Evolutionary conservation across 73 alveolate species (phyloP).

Genomic region (Blepharisma japonicum): DNA sequence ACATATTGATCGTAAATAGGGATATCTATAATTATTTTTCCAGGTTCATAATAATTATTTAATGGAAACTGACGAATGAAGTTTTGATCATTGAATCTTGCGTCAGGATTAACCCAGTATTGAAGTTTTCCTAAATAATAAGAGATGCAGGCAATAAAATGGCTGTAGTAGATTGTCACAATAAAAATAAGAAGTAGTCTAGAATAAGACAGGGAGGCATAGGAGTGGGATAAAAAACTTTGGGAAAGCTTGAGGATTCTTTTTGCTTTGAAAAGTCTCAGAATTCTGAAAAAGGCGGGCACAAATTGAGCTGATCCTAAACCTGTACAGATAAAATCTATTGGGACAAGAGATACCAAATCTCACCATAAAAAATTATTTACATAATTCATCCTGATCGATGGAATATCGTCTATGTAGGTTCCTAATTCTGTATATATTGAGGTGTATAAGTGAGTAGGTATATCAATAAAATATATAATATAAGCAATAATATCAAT

Average conservation of each 20-base stretch:
- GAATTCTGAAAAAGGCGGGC: conserved; percentile 16
- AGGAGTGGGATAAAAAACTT: conserved; percentile 35
- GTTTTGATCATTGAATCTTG: conserved; percentile 43
- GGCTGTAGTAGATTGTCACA: conserved; percentile 32
- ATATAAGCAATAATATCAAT: conserved; percentile 34
- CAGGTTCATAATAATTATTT: conserved; percentile 3
- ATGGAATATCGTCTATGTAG: background rate
- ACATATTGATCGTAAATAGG: conserved; percentile 36
- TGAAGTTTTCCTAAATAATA: conserved; percentile 40
- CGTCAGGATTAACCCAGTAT: conserved; percentile 1
- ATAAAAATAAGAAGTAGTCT: conserved; percentile 28
- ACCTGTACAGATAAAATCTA: conserved; percentile 40
- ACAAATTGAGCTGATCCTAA: conserved; percentile 25
- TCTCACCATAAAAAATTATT: conserved; percentile 35
- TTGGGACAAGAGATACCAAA: conserved; percentile 46
- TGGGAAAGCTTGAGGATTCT: conserved; percentile 35
- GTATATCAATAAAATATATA: conserved; percentile 32
- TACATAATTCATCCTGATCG: conserved; percentile 26
- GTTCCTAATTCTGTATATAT: conserved; percentile 29
- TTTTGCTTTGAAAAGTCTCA: conserved; percentile 40
- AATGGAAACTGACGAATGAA: background rate
- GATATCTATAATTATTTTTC: background rate
- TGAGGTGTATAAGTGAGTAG: conserved; percentile 33
- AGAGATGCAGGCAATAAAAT: conserved; percentile 44
- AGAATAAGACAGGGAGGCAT: conserved; percentile 28